Evolutionary conservation across 2,329 filamentous ascomycete species (phyloP).

Genomic region (Arthrocladium fulminans): DNA sequence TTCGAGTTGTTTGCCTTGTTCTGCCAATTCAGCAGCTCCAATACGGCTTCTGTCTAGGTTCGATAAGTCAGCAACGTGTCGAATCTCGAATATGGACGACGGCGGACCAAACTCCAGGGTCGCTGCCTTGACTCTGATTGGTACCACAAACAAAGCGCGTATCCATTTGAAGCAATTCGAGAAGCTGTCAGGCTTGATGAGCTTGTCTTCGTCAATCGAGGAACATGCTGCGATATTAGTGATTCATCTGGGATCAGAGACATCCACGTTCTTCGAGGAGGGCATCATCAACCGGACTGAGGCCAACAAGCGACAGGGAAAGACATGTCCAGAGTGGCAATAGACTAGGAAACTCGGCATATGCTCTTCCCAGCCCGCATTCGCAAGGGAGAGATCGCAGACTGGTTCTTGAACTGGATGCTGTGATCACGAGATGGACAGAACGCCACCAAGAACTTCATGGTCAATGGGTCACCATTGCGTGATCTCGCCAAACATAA

Average conservation of each 20-base stretch:
- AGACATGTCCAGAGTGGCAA: slow-evolving; percentile 29
- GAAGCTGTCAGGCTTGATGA: slow-evolving; percentile 36
- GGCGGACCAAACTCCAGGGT: slow-evolving; percentile 33
- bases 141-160: slow-evolving; percentile 30
- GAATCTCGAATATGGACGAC: slow-evolving; percentile 39
- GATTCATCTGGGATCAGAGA: slow-evolving; percentile 29
- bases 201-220: slow-evolving; percentile 42
- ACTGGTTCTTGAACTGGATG: slow-evolving; percentile 34
- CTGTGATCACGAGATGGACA: slow-evolving; percentile 30
- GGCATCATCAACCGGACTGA: slow-evolving; percentile 1
- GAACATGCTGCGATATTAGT: slow-evolving; percentile 34
- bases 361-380: slow-evolving; percentile 32
- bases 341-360: slow-evolving; percentile 37
- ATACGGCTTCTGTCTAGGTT: slow-evolving; percentile 39
- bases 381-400: slow-evolving; percentile 30
- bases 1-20: slow-evolving; percentile 11
- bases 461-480: slow-evolving; percentile 5
- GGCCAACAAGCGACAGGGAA: slow-evolving; percentile 26
- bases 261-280: slow-evolving; percentile 28
- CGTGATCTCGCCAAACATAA: too few relatives aligned
- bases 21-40: slow-evolving; percentile 11
- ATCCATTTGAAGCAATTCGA: slow-evolving; percentile 38
- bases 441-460: slow-evolving; percentile 30
- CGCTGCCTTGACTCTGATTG: slow-evolving; percentile 10
- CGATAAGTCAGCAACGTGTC: slow-evolving; percentile 44